Conservation (phyloP, 164 flowering plant species). For the Tetracentron sinense region DNA sequence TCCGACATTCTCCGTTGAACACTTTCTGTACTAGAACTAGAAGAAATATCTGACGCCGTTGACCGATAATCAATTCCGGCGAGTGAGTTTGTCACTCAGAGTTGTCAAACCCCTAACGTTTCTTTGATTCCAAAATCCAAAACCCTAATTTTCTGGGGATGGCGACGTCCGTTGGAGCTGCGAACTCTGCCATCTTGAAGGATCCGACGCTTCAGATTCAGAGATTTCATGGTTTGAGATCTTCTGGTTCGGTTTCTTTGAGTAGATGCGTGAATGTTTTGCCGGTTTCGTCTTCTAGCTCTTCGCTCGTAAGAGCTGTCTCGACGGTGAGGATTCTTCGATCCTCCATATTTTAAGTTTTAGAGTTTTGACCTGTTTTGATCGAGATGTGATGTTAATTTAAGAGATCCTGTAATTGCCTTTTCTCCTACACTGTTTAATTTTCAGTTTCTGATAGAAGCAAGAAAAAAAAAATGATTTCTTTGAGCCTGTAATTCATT, state of each 20-base stretch:
- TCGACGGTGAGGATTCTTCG: conserved; percentile 44
- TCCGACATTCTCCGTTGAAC: not conserved
- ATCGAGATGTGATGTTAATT: no score
- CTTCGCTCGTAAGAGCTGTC: conserved; percentile 50
- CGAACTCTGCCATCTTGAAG: conserved; percentile 33
- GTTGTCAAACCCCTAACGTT: not conserved
- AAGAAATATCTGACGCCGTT: not conserved
- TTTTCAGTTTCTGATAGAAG: no score
- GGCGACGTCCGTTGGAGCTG: conserved; percentile 65
- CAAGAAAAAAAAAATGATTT: no score
- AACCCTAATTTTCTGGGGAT: conserved; percentile 15
- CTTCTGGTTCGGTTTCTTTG: conserved; percentile 34
- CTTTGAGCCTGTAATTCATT: no score
- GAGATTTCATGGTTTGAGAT: conserved; percentile 48
- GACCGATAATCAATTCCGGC: not conserved
- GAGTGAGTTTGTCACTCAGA: not conserved
- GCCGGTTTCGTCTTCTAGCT: conserved; percentile 16
- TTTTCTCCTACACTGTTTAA: no score
- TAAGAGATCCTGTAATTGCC: no score
- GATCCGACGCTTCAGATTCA: conserved; percentile 45
- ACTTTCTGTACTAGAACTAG: not conserved
- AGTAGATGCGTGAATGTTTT: conserved; percentile 10
- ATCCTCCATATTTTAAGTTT: not conserved
- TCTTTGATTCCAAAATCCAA: not conserved
- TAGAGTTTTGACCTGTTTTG: no score